Evolutionary conservation across 2,329 filamentous ascomycete species (phyloP).

Genomic region (Aspergillus sp.): DNA sequence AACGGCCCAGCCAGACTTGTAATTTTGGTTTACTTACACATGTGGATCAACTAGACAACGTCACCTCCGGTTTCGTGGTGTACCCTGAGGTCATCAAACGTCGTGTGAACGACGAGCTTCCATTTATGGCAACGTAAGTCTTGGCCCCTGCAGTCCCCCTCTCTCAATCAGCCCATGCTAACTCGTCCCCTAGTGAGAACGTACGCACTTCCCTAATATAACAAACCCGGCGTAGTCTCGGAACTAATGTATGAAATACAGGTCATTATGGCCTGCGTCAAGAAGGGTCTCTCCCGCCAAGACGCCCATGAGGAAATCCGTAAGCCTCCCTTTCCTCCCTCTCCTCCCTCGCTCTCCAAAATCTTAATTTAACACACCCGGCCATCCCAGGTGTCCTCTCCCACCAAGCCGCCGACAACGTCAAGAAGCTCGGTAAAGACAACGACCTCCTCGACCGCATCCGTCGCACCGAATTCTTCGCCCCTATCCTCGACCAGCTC

Average conservation of each 20-base stretch:
- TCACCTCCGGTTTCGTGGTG: slow-evolving; percentile 71
- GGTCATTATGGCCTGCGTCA: slow-evolving; percentile 78
- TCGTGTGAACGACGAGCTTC: slow-evolving; percentile 74
- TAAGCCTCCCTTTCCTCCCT: slow-evolving; percentile 23
- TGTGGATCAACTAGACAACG: slow-evolving; percentile 60
- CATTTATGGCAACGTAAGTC: slow-evolving; percentile 79
- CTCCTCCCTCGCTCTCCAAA: not conserved
- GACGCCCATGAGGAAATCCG: slow-evolving; percentile 87
- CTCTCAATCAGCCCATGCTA: slow-evolving; percentile 16
- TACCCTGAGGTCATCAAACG: slow-evolving; percentile 75
- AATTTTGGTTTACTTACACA: not conserved
- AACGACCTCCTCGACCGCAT: slow-evolving; percentile 87
- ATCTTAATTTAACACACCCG: slow-evolving; percentile 22
- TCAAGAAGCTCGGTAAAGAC: slow-evolving; percentile 72
- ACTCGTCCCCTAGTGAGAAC: slow-evolving; percentile 37
- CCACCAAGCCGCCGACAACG: slow-evolving; percentile 72
- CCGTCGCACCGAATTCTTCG: slow-evolving; percentile 73
- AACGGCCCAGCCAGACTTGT: not conserved
- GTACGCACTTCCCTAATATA: slow-evolving; percentile 22
- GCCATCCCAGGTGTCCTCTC: slow-evolving; percentile 63
- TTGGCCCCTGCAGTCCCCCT: not conserved
- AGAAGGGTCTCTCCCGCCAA: slow-evolving; percentile 72
- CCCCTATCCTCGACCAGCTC: slow-evolving; percentile 69
- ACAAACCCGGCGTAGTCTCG: not conserved
- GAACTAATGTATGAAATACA: slow-evolving; percentile 45